These are phyloP conservation scores for Tylopilus rubrobrunneus DNA, from an alignment of 768 basidiomycete species.

Conservation along the genomic window DNA sequence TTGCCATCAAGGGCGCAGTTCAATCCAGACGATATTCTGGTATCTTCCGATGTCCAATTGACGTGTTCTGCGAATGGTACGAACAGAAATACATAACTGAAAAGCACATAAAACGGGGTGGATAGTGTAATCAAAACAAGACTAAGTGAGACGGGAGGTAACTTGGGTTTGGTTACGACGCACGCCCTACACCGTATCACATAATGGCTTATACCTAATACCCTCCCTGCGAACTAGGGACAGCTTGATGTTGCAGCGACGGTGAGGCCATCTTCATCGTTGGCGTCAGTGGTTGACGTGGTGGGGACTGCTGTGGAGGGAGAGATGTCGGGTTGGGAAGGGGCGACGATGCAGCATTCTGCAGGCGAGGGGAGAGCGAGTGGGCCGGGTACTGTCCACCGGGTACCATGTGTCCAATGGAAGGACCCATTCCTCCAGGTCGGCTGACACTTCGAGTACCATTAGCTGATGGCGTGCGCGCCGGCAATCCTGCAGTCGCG, in stretches of 20 bases:
- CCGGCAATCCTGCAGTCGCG: constrained; percentile 36
- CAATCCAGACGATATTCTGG: neutral
- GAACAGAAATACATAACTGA: constrained; percentile 36
- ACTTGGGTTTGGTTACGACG: constrained; percentile 6
- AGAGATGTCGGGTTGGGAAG: constrained; percentile 40
- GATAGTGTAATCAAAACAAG: constrained; percentile 34
- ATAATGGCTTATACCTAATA: constrained; percentile 35
- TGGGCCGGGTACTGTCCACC: constrained; percentile 41
- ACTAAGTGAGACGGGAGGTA: constrained; percentile 21
- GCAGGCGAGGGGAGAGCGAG: constrained; percentile 49
- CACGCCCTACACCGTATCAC: constrained; percentile 3
- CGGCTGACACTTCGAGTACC: constrained; percentile 47
- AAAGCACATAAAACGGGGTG: constrained; percentile 36
- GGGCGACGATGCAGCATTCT: constrained; percentile 43
- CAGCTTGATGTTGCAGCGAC: constrained; percentile 49
- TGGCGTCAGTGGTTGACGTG: constrained; percentile 47
- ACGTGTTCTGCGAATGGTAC: constrained; percentile 21
- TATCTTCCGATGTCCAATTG: constrained; percentile 11
- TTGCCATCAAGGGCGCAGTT: neutral
- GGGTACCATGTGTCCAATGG: constrained; percentile 28
- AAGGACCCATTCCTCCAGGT: constrained; percentile 14
- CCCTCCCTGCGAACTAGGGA: constrained; percentile 49
- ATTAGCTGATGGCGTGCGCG: constrained; percentile 53
- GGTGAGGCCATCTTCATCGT: constrained; percentile 54
- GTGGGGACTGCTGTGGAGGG: constrained; percentile 42